These are phyloP conservation scores for Puccinellia tenuiflora DNA, from an alignment of 176 grass and related monocot species.

Conservation along the genomic window DNA sequence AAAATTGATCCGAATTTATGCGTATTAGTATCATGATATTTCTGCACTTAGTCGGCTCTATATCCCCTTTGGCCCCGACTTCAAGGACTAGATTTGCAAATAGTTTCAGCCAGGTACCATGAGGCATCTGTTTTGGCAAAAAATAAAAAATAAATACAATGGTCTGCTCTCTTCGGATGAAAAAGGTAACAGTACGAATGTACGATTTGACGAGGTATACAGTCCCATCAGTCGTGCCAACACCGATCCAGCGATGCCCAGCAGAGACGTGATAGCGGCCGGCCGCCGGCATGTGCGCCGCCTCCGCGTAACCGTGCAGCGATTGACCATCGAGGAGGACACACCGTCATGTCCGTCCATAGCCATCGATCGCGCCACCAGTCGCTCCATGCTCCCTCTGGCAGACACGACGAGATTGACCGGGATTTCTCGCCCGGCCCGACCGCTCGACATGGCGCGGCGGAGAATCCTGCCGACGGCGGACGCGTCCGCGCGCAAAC, in stretches of 20 bases:
- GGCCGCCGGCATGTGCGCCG: background rate
- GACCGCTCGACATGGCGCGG: conserved; percentile 3
- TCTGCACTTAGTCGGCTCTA: no score
- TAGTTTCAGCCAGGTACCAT: no score
- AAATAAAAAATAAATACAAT: no score
- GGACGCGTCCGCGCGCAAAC: background rate
- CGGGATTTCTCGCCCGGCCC: background rate
- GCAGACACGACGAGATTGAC: background rate
- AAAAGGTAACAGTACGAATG: no score
- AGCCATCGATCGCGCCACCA: background rate
- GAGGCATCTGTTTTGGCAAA: no score
- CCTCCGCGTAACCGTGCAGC: background rate
- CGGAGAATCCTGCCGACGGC: conserved; percentile 30
- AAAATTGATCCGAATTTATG: no score
- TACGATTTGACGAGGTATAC: background rate
- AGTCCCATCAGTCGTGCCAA: background rate
- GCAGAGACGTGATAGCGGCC: background rate
- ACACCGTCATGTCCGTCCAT: background rate
- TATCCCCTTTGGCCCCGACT: no score
- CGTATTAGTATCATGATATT: no score
- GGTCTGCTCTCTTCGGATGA: no score
- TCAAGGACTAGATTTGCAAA: no score
- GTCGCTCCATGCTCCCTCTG: background rate
- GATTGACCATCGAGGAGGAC: background rate
- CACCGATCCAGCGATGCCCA: background rate